Evolutionary conservation across 139 green algal species (phyloP).

Genomic region (Zygnema circumcarinatum): DNA sequence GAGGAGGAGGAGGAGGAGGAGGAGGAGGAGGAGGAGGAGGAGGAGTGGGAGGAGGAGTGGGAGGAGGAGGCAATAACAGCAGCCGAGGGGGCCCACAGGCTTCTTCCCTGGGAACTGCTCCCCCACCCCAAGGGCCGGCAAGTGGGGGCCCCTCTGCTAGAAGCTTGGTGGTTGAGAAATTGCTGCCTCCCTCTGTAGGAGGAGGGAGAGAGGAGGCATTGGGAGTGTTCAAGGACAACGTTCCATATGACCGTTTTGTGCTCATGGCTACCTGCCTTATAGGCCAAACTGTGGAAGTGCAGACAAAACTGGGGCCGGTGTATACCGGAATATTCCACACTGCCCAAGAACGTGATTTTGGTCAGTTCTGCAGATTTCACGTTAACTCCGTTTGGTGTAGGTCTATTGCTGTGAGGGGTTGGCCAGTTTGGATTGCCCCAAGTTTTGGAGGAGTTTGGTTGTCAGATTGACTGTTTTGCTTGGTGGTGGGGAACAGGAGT

Average conservation of each 20-base stretch:
- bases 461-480: conserved; percentile 18
- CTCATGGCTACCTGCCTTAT: conserved; percentile 46
- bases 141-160: background rate
- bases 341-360: conserved; percentile 37
- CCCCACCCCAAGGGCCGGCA: background rate
- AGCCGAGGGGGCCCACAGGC: background rate
- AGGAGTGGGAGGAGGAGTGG: background rate
- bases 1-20: conserved; percentile 4
- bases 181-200: background rate
- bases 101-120: background rate
- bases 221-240: background rate
- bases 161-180: background rate
- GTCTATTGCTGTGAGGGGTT: background rate
- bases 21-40: too few relatives aligned
- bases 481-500: conserved; percentile 19
- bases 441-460: too few relatives aligned
- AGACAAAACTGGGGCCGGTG: background rate
- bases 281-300: conserved; percentile 46
- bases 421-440: background rate
- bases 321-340: conserved; percentile 54
- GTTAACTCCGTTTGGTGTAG: background rate
- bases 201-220: background rate
- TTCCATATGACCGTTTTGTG: conserved; percentile 10
- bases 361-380: background rate
- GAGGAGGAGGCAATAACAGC: background rate